A percentile compares a stretch with the other conserved stretches of the same genome.
These are phyloP conservation scores for Aphanoascus verrucosus DNA, from an alignment of 2,329 filamentous ascomycete genomes.

Conservation along the genomic window DNA sequence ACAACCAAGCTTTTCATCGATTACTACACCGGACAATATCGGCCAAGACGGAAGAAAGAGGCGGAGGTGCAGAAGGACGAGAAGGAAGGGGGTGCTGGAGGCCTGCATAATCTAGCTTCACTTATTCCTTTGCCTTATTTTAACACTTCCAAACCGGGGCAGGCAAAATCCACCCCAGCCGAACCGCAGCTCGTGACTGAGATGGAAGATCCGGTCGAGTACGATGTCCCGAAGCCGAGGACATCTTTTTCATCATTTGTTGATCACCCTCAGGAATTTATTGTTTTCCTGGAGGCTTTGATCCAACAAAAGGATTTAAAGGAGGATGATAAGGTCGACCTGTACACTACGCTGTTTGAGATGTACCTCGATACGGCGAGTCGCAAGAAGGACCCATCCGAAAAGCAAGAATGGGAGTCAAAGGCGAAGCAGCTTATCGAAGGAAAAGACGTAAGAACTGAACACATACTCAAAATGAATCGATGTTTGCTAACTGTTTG, in stretches of 20 bases:
- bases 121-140: conserved; percentile 79
- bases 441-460: conserved; percentile 50
- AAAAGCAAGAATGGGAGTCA: conserved; percentile 72
- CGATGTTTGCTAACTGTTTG: neutral
- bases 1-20: conserved; percentile 84
- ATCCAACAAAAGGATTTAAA: conserved; percentile 61
- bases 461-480: neutral
- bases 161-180: conserved; percentile 24
- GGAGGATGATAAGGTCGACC: conserved; percentile 65
- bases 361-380: conserved; percentile 92
- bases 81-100: conserved; percentile 48
- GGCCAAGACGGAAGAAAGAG: conserved; percentile 47
- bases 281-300: conserved; percentile 82
- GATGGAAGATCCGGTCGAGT: conserved; percentile 44
- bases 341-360: conserved; percentile 92
- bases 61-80: conserved; percentile 44
- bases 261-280: conserved; percentile 84
- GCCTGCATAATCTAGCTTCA: conserved; percentile 75
- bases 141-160: conserved; percentile 47
- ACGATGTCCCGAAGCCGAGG: conserved; percentile 69
- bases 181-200: conserved; percentile 23
- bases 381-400: conserved; percentile 53
- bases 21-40: conserved; percentile 83
- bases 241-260: conserved; percentile 95
- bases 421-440: conserved; percentile 87